Conservation (phyloP, 257 asterid species). For the Jacaranda mimosifolia region DNA sequence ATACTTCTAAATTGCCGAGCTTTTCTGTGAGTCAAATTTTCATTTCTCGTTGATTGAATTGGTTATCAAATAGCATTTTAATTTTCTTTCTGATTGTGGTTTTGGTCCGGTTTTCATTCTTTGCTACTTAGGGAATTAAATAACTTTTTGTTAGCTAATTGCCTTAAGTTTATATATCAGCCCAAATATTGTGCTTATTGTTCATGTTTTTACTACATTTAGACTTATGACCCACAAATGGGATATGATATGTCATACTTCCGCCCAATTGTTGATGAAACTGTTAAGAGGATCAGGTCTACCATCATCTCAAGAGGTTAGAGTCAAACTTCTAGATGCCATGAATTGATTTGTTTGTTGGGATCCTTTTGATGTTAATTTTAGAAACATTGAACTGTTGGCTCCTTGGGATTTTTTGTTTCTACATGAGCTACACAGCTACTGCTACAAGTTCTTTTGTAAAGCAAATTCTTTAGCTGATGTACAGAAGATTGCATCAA, state of each 20-base stretch:
- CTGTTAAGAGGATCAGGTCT: conserved; percentile 73
- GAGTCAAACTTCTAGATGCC: conserved; percentile 34
- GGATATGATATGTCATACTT: conserved; percentile 89
- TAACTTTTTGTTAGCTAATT: conserved; percentile 23
- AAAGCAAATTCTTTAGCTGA: no score
- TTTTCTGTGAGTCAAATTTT: conserved; percentile 68
- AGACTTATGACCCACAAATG: conserved; percentile 87
- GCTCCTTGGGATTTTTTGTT: no score
- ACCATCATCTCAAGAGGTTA: conserved; percentile 88
- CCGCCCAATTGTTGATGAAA: conserved; percentile 79
- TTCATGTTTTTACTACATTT: conserved; percentile 41
- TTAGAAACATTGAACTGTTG: no score
- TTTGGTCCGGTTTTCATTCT: conserved; percentile 14
- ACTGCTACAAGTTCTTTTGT: no score
- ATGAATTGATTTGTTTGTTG: conserved; percentile 1
- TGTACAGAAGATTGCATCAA: no score
- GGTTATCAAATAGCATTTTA: not conserved
- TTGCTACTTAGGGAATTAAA: not conserved
- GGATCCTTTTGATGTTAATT: no score
- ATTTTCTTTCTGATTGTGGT: not conserved
- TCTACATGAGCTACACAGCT: no score
- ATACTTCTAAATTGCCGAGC: conserved; percentile 68
- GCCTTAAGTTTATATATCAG: conserved; percentile 21
- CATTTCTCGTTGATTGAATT: not conserved
- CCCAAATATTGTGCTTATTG: conserved; percentile 4